Percentiles rank a stretch among this genome's conserved stretches.
These are phyloP conservation scores for Coniochaeta sp. DNA, from an alignment of 2,329 filamentous ascomycete species.

Conservation along the genomic window DNA sequence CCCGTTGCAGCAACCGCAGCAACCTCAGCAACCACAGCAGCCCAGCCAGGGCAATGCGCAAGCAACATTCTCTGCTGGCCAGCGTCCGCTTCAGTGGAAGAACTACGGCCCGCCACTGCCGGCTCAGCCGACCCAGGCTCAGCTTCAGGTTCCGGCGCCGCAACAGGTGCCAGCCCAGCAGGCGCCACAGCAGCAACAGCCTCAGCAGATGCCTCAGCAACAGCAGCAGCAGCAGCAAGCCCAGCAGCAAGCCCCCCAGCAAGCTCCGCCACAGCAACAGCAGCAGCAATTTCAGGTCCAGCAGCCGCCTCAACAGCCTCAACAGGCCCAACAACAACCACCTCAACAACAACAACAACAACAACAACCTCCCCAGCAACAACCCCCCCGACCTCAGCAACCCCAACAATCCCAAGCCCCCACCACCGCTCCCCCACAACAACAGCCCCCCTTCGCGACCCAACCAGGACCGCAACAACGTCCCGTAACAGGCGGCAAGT, in stretches of 20 bases:
- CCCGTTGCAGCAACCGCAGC: background rate
- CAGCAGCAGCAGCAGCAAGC: background rate
- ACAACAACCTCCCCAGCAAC: background rate
- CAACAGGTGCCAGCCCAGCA: background rate
- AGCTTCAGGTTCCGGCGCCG: background rate
- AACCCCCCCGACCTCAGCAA: background rate
- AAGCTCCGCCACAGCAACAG: background rate
- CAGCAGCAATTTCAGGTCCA: background rate
- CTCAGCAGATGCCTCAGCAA: background rate
- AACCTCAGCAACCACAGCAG: background rate
- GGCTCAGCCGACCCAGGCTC: background rate
- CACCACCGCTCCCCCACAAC: background rate
- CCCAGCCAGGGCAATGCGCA: background rate
- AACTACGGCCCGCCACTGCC: background rate
- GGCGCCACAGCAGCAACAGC: background rate
- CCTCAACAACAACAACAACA: background rate
- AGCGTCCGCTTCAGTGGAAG: background rate
- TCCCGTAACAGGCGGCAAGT: background rate
- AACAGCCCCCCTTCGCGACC: background rate
- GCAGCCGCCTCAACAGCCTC: background rate
- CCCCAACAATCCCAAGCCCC: background rate
- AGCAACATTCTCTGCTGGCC: background rate
- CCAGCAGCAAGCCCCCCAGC: background rate
- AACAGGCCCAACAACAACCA: background rate
- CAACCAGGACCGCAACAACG: background rate